Conservation (phyloP, 1,284 basidiomycete species). For the Cutaneotrichosporon mucoides region DNA sequence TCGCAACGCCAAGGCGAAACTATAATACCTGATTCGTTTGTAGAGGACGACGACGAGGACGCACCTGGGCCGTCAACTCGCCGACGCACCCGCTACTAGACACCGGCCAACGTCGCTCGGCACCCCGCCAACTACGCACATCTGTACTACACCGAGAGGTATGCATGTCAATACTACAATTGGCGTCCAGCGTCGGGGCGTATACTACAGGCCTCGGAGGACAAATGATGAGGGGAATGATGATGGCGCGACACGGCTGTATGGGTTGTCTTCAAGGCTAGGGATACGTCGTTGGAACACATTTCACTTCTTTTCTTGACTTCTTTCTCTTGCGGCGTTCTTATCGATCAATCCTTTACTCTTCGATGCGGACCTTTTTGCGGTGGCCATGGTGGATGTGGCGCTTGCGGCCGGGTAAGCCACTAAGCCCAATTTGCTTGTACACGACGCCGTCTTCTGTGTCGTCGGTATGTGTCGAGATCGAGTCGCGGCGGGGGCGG, state of each 20-base stretch:
- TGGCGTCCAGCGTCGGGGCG: slow-evolving; percentile 1
- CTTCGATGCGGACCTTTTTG: slow-evolving; percentile 1
- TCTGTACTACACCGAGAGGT: slow-evolving; percentile 1
- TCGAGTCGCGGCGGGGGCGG: background rate
- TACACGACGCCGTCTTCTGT: slow-evolving; percentile 6
- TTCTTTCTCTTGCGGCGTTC: background rate
- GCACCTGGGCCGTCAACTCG: too few species aligned
- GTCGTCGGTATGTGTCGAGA: background rate
- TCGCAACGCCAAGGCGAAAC: slow-evolving; percentile 8
- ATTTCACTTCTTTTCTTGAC: background rate
- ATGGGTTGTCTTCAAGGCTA: slow-evolving; percentile 1
- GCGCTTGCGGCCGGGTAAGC: slow-evolving; percentile 1
- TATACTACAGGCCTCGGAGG: background rate
- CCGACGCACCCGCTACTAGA: too few species aligned
- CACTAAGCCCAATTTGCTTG: slow-evolving; percentile 9
- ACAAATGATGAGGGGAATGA: background rate
- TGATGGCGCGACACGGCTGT: too few species aligned
- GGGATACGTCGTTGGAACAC: background rate
- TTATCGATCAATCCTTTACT: background rate
- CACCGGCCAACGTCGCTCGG: too few species aligned
- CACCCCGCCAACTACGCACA: too few species aligned
- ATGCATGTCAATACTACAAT: slow-evolving; percentile 2
- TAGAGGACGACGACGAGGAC: too few species aligned
- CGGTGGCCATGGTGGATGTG: background rate
- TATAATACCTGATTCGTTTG: slow-evolving; percentile 10